Evolutionary conservation across 305 asterid genomes (phyloP), one percentile per base, ranked within the genome.

Genomic region (Fraxinus nigra): DNA sequence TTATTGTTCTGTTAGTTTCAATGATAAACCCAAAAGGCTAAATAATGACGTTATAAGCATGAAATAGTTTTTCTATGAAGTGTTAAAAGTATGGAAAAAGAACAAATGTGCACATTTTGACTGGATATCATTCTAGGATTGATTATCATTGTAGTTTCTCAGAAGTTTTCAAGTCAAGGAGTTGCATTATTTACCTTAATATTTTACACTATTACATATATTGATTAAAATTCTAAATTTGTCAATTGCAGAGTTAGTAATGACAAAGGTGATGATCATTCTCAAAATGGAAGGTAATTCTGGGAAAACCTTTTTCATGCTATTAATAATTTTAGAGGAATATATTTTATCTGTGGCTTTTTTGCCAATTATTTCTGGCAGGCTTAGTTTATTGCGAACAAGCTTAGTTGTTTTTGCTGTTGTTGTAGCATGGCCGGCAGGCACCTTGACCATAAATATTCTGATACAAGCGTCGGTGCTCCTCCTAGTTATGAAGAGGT

Each of bases 401-500:
- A 86, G 94, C 75, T 70, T 70, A 70, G 43, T 70, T 32, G 43
- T 30, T 70, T 32, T 30, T 69, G 35, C 9, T 69, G 37, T 30
- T 30, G 10, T 30, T 70, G 38, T 85, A 79, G 87, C 74, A 77
- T 61, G 73, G 88, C 88, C 48, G 87, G 87, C 82, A 80, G 76
- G 82, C 85, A 70, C 43, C 75, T 88, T 80, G 94, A 91, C 20
- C 87, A 83, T 78, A 93, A 87, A 87, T 85, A 85, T 87, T 92
- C 96, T 82, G 97, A 89, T 35, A 93, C 89, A 87, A 90, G 86
- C 80, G 84, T 85, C 83, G 91, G 87, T 80, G 95, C 92, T 46
- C 97, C 98, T 88, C 98, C 98, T 80, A 91, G 90, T 90, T 96
- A 90, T 34, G 98, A 92, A 88, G 98, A 94, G 82, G 95, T 88